phyloP scores from a whole-genome alignment of 306 rosid species.

The Amphicarpaea edgeworthii region DNA sequence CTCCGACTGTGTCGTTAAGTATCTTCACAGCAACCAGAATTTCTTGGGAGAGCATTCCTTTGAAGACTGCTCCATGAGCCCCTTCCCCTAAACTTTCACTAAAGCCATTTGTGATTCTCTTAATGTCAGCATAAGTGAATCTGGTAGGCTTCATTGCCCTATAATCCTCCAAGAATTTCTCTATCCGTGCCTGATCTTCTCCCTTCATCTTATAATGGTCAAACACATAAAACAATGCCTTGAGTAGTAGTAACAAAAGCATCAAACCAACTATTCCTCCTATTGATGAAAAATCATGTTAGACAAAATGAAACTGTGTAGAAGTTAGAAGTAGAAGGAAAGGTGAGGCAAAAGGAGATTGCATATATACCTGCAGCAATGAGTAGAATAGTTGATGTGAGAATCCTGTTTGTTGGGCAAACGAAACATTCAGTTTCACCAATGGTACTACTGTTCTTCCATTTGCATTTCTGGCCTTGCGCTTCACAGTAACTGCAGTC shows the following conservation, averaged over 20 bases:
- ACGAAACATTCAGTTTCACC: too few species aligned
- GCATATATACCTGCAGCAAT: conserved; percentile 5
- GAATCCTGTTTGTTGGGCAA: neutral
- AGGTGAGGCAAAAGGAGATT: too few species aligned
- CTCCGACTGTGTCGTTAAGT: conserved; percentile 32
- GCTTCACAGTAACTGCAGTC: conserved; percentile 3
- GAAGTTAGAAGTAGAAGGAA: too few species aligned
- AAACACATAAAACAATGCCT: neutral
- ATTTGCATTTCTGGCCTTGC: neutral
- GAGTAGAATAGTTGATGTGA: neutral
- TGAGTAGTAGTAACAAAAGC: neutral
- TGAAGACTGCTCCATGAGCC: neutral
- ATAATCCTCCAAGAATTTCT: conserved; percentile 51
- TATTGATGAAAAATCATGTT: neutral
- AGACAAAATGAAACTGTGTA: too few species aligned
- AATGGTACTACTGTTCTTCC: too few species aligned
- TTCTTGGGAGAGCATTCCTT: conserved; percentile 16
- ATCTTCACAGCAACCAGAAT: conserved; percentile 45
- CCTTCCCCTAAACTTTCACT: conserved; percentile 10
- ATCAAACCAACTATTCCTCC: neutral
- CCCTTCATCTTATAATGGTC: neutral
- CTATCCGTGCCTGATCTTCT: conserved; percentile 45
- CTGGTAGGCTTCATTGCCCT: conserved; percentile 49
- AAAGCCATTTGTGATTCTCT: neutral
- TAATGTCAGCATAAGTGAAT: neutral